Conservation (phyloP, 768 basidiomycete species). For the Auricularia auricula-judae region DNA sequence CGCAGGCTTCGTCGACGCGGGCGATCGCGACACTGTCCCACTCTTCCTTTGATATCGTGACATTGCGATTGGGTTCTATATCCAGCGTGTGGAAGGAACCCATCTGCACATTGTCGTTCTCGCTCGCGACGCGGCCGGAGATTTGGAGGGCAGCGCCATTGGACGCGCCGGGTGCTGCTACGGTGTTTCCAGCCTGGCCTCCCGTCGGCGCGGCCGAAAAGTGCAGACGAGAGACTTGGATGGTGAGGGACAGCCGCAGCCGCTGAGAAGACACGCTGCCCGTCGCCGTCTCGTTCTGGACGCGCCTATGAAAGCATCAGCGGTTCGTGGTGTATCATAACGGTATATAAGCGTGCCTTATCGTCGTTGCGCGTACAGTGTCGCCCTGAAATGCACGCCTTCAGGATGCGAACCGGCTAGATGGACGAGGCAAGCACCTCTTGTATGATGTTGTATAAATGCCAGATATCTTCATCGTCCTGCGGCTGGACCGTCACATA, state of each 20-base stretch:
- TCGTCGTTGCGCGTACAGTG: constrained; percentile 71
- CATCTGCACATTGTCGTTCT: constrained; percentile 83
- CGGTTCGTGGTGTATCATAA: background rate
- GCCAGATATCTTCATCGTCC: constrained; percentile 99
- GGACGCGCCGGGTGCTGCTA: constrained; percentile 22
- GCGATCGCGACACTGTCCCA: constrained; percentile 88
- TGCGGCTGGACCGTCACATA: constrained; percentile 91
- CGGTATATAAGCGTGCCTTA: constrained; percentile 41
- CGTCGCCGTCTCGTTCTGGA: constrained; percentile 82
- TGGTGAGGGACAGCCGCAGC: constrained; percentile 72
- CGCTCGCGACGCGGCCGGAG: constrained; percentile 71
- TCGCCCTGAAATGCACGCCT: constrained; percentile 41
- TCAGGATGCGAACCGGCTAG: constrained; percentile 4
- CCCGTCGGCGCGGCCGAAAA: constrained; percentile 46
- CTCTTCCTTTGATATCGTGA: constrained; percentile 82
- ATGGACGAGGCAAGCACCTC: constrained; percentile 28
- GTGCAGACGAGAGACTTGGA: constrained; percentile 67
- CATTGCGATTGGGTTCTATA: constrained; percentile 81
- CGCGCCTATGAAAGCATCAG: constrained; percentile 39
- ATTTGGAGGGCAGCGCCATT: constrained; percentile 54
- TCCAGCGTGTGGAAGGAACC: constrained; percentile 94
- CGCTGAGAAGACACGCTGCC: constrained; percentile 91
- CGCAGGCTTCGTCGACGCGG: constrained; percentile 76
- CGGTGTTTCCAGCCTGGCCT: constrained; percentile 31
- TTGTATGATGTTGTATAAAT: constrained; percentile 93